Conservation (phyloP, 2,329 filamentous ascomycete species). For the Bipolaris cookei region DNA sequence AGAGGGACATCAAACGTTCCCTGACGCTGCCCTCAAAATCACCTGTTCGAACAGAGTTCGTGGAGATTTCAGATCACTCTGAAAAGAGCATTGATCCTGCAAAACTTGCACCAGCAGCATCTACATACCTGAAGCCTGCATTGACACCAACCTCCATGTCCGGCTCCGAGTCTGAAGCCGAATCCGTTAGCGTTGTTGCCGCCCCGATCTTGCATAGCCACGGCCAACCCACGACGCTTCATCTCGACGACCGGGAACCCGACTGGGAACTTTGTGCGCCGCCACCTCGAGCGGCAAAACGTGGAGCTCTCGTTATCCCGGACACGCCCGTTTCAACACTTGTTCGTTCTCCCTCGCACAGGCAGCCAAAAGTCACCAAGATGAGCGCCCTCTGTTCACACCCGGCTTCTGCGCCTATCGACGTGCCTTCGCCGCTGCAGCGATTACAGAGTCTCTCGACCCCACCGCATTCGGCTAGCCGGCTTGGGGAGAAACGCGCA, state of each 20-base stretch:
- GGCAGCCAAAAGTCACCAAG: conserved; percentile 35
- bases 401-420: conserved; percentile 37
- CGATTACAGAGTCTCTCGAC: conserved; percentile 26
- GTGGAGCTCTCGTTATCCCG: conserved; percentile 3
- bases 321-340: conserved; percentile 11
- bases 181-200: conserved; percentile 37
- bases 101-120: conserved; percentile 17
- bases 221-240: conserved; percentile 27
- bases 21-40: conserved; percentile 41
- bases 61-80: conserved; percentile 12
- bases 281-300: conserved; percentile 21
- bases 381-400: conserved; percentile 38
- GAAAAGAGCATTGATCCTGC: conserved; percentile 9
- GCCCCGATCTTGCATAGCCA: conserved; percentile 21
- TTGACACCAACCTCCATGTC: conserved; percentile 36
- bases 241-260: conserved; percentile 36
- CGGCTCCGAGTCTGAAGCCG: conserved; percentile 43
- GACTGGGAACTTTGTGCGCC: conserved; percentile 42
- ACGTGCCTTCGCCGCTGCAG: conserved; percentile 29
- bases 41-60: conserved; percentile 35
- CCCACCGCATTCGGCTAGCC: conserved; percentile 26
- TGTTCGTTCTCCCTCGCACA: conserved; percentile 23
- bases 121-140: conserved; percentile 22
- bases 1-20: conserved; percentile 35
- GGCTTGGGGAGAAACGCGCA: conserved; percentile 21